phyloP scores from a whole-genome alignment of 768 basidiomycete genomes.

The Boletus sp. region DNA sequence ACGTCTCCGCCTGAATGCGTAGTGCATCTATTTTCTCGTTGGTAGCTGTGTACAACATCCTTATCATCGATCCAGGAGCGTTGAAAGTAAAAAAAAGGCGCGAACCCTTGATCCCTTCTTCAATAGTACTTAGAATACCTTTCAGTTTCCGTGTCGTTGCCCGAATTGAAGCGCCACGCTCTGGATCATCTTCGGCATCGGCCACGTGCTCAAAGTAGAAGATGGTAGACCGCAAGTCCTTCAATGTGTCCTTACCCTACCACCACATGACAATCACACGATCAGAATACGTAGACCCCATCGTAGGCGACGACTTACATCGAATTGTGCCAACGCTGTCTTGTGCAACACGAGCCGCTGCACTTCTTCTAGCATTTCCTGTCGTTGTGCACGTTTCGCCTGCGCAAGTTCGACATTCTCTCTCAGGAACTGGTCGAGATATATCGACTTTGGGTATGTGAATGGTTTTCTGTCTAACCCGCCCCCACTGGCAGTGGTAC shows the following conservation, averaged over 20 bases:
- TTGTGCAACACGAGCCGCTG: constrained; percentile 44
- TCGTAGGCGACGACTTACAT: constrained; percentile 42
- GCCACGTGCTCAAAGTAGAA: constrained; percentile 73
- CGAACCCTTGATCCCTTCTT: constrained; percentile 53
- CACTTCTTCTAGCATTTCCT: constrained; percentile 46
- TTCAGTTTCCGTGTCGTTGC: constrained; percentile 49
- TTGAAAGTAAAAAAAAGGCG: background rate
- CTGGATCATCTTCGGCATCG: constrained; percentile 41
- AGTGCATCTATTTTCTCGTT: constrained; percentile 47
- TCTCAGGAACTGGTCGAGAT: constrained; percentile 68
- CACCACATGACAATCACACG: background rate
- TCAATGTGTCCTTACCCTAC: constrained; percentile 61
- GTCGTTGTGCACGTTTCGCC: constrained; percentile 33
- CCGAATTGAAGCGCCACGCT: constrained; percentile 44
- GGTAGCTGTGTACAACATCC: constrained; percentile 40
- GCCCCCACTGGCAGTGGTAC: constrained; percentile 9
- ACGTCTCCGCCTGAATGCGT: constrained; percentile 38
- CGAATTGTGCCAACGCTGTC: constrained; percentile 45
- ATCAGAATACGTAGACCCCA: background rate
- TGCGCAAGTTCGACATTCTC: constrained; percentile 48
- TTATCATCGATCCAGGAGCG: background rate
- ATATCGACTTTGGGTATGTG: constrained; percentile 60
- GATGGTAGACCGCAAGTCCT: constrained; percentile 57
- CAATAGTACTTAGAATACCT: constrained; percentile 48
- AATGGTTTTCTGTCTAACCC: constrained; percentile 38